A percentile compares a stretch with the other conserved stretches of the same genome.
Conservation (phyloP, 2,329 filamentous ascomycete genomes). For the Aureobasidium sp. region DNA sequence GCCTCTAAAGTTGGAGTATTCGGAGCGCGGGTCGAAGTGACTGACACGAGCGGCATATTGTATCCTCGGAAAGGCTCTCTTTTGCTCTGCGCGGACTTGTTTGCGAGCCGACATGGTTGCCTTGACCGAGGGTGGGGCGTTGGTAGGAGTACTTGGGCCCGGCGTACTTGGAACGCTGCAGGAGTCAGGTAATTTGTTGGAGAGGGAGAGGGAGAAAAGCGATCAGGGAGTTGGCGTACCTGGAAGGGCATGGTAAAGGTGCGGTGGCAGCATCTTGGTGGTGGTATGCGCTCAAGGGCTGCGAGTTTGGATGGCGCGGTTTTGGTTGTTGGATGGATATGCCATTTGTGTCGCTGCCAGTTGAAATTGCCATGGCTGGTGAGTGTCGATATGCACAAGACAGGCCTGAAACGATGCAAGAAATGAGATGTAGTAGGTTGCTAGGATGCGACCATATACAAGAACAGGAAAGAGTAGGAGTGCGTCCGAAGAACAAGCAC, state of each 20-base stretch:
- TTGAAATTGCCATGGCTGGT: conserved; percentile 3
- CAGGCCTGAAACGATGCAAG: neutral
- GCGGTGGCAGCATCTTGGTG: conserved; percentile 9
- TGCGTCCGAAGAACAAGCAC: neutral
- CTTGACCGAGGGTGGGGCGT: conserved; percentile 87
- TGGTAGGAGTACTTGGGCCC: conserved; percentile 72
- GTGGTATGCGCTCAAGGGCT: conserved; percentile 17
- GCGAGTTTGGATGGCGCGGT: conserved; percentile 21
- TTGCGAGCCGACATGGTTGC: conserved; percentile 79
- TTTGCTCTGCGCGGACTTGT: conserved; percentile 65
- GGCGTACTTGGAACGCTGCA: conserved; percentile 57
- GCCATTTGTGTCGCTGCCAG: conserved; percentile 1
- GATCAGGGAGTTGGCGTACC: conserved; percentile 3
- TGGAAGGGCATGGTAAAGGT: conserved; percentile 12
- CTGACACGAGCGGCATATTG: conserved; percentile 86
- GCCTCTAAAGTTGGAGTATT: conserved; percentile 89
- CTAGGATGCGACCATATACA: neutral
- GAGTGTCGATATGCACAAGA: neutral
- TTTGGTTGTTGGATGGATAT: conserved; percentile 20
- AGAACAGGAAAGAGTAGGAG: neutral
- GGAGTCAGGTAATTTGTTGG: conserved; percentile 2
- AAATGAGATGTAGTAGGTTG: neutral
- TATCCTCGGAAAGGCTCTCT: conserved; percentile 81
- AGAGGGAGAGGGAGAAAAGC: neutral
- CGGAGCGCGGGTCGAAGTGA: conserved; percentile 87